Percentiles rank a stretch among this genome's conserved stretches.
Conservation (phyloP, 225 moss, liverwort and hornwort species). For the Thuidium tamariscinum region DNA sequence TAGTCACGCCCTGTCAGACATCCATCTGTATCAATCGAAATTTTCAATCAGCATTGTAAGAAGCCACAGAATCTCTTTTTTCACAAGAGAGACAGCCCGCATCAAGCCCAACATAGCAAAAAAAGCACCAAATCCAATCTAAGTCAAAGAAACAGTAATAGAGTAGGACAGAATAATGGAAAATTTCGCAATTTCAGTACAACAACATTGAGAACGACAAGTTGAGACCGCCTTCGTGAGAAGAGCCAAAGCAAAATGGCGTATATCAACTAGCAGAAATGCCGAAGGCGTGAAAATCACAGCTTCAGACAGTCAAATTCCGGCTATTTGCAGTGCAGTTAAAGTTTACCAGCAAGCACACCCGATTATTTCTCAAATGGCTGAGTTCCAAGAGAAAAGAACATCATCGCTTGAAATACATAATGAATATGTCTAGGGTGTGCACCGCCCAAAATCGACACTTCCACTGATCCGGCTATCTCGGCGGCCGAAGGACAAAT, state of each 20-base stretch:
- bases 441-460: neutral
- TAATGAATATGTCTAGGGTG: neutral
- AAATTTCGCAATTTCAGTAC: neutral
- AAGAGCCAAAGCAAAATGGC: neutral
- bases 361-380: neutral
- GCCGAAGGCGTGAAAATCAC: neutral
- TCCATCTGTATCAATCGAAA: conserved; percentile 5
- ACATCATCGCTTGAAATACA: neutral
- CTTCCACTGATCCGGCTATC: neutral
- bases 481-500: neutral
- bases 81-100: neutral
- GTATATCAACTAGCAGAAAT: neutral
- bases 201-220: neutral
- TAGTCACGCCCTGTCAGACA: neutral
- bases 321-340: neutral
- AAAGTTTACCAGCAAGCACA: neutral
- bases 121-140: neutral
- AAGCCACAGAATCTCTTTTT: neutral
- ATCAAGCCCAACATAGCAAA: neutral
- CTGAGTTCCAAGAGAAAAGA: neutral
- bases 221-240: neutral
- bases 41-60: neutral
- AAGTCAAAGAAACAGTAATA: neutral
- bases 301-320: neutral
- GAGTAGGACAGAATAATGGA: neutral